Percentiles rank a stretch among this genome's conserved stretches.
Evolutionary conservation across 768 basidiomycete species (phyloP).

Genomic region (Peribolospora kevripleyi): DNA sequence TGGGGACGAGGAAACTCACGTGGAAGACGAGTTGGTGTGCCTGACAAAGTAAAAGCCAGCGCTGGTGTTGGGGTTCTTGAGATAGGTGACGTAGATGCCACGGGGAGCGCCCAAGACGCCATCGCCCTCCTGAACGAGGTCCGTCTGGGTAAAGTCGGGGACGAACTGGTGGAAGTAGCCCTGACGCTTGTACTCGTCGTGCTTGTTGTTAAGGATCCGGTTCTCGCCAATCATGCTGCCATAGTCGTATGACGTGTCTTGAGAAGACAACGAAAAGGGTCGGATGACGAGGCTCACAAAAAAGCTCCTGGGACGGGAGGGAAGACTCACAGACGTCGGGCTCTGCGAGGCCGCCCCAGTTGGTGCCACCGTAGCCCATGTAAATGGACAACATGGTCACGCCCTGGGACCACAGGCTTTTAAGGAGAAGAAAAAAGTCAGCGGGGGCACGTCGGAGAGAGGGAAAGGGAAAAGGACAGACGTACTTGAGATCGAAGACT

Average conservation of each 20-base stretch:
- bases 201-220: constrained; percentile 40
- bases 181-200: constrained; percentile 51
- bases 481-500: constrained; percentile 39
- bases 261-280: too few species aligned
- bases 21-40: constrained; percentile 34
- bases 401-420: background rate
- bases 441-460: constrained; percentile 19
- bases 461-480: constrained; percentile 14
- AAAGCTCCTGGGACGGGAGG: background rate
- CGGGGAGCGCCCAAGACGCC: constrained; percentile 25
- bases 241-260: constrained; percentile 44
- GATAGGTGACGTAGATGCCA: constrained; percentile 32
- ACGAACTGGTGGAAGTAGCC: constrained; percentile 55
- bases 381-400: constrained; percentile 67
- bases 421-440: constrained; percentile 19
- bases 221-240: constrained; percentile 35
- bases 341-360: constrained; percentile 59
- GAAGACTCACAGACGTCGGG: constrained; percentile 12
- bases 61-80: constrained; percentile 42
- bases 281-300: background rate
- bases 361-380: constrained; percentile 45
- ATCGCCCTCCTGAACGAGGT: constrained; percentile 38
- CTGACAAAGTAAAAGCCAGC: constrained; percentile 47
- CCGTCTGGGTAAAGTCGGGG: constrained; percentile 53
- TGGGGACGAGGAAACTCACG: constrained; percentile 1